These are phyloP conservation scores for Venturia asperata DNA, from an alignment of 2,329 filamentous ascomycete genomes.

Conservation along the genomic window DNA sequence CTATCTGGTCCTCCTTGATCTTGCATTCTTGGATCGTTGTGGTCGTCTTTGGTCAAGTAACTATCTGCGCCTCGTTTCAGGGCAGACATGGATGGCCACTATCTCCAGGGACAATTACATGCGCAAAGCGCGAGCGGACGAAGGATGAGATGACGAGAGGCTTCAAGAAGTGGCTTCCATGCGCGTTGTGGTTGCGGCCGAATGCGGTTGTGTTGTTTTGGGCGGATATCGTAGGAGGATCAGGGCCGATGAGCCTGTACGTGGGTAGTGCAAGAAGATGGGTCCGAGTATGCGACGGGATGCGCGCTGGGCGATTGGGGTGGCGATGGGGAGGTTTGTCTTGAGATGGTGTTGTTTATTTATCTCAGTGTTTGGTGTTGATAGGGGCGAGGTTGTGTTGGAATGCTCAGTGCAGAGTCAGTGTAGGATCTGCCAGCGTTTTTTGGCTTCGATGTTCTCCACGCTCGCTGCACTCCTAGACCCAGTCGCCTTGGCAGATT, in stretches of 20 bases:
- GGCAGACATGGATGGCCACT: slow-evolving; percentile 13
- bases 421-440: no score
- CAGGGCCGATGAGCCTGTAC: neutral
- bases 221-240: neutral
- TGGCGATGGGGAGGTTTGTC: neutral
- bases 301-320: neutral
- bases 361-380: slow-evolving; percentile 1
- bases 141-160: neutral
- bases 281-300: neutral
- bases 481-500: neutral
- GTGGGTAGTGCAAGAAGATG: neutral
- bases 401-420: neutral
- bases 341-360: slow-evolving; percentile 6
- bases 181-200: slow-evolving; percentile 13
- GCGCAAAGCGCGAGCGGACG: neutral
- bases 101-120: neutral
- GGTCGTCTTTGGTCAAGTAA: slow-evolving; percentile 18
- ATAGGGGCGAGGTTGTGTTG: neutral
- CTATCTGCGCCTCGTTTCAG: slow-evolving; percentile 16
- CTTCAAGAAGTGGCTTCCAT: neutral
- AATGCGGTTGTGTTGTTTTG: neutral
- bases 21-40: slow-evolving; percentile 1
- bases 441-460: no score
- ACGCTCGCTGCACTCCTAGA: no score
- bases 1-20: slow-evolving; percentile 7